Evolutionary conservation across 768 basidiomycete species (phyloP), one percentile per base, ranked within the genome.

Genomic region (Kwoniella heveanensis): DNA sequence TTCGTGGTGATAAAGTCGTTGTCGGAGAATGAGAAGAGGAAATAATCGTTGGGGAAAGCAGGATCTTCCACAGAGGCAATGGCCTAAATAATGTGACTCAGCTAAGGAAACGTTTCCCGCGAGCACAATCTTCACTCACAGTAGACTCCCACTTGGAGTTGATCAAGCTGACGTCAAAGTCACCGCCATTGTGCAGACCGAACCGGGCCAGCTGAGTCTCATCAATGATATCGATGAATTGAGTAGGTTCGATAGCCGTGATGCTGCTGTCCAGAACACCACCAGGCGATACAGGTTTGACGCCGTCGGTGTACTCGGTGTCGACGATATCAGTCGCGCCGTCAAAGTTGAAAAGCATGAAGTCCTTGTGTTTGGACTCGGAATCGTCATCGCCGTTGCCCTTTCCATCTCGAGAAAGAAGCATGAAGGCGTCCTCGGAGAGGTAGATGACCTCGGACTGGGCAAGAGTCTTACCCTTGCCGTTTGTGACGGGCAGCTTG

Each of bases 71-170:
- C 83, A 0, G 87, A 83, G 2, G 85, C 87, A 7, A 88, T 80
- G 8, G 86, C 67, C 67, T 68, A 22, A 17, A 44, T 44, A 9
- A 10, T 32, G 32, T 32, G 32, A 32, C 32, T 44, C n/a, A n/a
- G n/a, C n/a, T n/a, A n/a, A n/a, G n/a, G n/a, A n/a, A n/a, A n/a
- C n/a, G n/a, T n/a, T n/a, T n/a, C n/a, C n/a, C n/a, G n/a, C n/a
- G 17, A 17, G 39, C 10, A 19, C 37, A 19, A 48, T 46, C 10
- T 37, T 21, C 9, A 68, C 66, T 60, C 49, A 68, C 85, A 15
- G 87, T 80, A 1, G 85, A 86, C 70, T 89, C 88, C 86, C 87
- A 89, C 78, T 88, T 89, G 0, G 83, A 84, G 64, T 84, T 83
- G 53, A 89, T 84, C n/a, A 87, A 81, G 0, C 83, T 85, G 32